Percentiles rank a stretch among this genome's conserved stretches.
These are phyloP conservation scores for Cyathus striatus DNA, from an alignment of 768 basidiomycete species.

Conservation along the genomic window DNA sequence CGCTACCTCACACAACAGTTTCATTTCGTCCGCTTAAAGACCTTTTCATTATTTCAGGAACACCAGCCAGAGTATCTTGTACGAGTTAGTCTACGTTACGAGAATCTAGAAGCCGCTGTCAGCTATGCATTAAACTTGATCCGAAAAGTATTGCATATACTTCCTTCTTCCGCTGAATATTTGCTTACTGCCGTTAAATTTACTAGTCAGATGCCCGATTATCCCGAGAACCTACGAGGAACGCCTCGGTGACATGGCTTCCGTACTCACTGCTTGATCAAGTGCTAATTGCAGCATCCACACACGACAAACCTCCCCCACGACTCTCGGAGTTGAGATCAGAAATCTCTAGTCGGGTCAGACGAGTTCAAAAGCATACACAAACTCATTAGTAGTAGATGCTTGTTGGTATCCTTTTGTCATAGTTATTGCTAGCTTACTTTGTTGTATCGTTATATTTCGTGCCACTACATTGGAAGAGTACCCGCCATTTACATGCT, in stretches of 20 bases:
- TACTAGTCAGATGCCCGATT: constrained; percentile 49
- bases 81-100: constrained; percentile 71
- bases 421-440: too few relatives aligned
- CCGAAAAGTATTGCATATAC: constrained; percentile 46
- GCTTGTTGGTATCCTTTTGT: too few relatives aligned
- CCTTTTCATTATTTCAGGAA: constrained; percentile 46
- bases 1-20: too few relatives aligned
- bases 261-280: constrained; percentile 85
- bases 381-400: neutral
- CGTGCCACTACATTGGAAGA: too few relatives aligned
- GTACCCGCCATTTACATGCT: neutral
- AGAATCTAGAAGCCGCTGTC: constrained; percentile 72
- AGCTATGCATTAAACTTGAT: constrained; percentile 69
- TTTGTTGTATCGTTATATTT: too few relatives aligned
- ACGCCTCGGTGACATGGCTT: constrained; percentile 66
- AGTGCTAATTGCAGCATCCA: constrained; percentile 61
- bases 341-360: constrained; percentile 59
- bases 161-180: neutral
- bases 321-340: constrained; percentile 49
- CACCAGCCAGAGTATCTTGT: constrained; percentile 84
- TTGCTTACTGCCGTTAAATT: constrained; percentile 1
- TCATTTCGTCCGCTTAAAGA: too few relatives aligned
- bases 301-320: constrained; percentile 43
- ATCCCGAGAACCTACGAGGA: constrained; percentile 45
- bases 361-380: constrained; percentile 53